These are phyloP conservation scores for Salix suchowensis DNA, from an alignment of 345 rosid species.

Conservation along the genomic window DNA sequence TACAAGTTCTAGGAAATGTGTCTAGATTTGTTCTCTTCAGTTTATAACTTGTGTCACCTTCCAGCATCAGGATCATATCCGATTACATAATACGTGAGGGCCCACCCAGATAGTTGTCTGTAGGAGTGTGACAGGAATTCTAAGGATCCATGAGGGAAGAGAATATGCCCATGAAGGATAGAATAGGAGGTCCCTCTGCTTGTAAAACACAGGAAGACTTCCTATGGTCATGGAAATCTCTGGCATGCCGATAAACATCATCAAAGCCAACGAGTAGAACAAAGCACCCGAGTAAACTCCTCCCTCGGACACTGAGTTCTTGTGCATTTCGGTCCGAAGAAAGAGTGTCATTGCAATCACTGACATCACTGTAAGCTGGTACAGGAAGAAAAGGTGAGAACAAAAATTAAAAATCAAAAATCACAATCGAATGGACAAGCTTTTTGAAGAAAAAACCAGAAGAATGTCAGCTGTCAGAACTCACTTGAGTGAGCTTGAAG, in stretches of 20 bases:
- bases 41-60: constrained; percentile 39
- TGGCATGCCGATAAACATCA: constrained; percentile 73
- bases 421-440: background rate
- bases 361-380: constrained; percentile 34
- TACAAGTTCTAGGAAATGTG: background rate
- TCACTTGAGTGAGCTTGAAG: constrained; percentile 61
- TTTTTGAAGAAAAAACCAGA: background rate
- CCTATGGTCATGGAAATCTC: constrained; percentile 77
- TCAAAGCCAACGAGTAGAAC: constrained; percentile 46
- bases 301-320: constrained; percentile 40
- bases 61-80: constrained; percentile 68
- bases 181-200: constrained; percentile 72
- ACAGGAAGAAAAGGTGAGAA: background rate
- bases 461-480: background rate
- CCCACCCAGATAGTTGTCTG: constrained; percentile 62
- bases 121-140: constrained; percentile 58
- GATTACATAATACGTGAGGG: constrained; percentile 60
- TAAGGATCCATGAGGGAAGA: constrained; percentile 77
- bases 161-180: constrained; percentile 85
- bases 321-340: constrained; percentile 37
- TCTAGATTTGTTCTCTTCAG: background rate
- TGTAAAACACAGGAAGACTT: constrained; percentile 84
- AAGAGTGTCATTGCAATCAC: constrained; percentile 30
- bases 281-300: constrained; percentile 54
- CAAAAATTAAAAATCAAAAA: background rate